A percentile compares a stretch with the other conserved stretches of the same genome.
These are phyloP conservation scores for Mortierella alpina DNA, from an alignment of 192 early-diverging fungal genomes.

Conservation along the genomic window DNA sequence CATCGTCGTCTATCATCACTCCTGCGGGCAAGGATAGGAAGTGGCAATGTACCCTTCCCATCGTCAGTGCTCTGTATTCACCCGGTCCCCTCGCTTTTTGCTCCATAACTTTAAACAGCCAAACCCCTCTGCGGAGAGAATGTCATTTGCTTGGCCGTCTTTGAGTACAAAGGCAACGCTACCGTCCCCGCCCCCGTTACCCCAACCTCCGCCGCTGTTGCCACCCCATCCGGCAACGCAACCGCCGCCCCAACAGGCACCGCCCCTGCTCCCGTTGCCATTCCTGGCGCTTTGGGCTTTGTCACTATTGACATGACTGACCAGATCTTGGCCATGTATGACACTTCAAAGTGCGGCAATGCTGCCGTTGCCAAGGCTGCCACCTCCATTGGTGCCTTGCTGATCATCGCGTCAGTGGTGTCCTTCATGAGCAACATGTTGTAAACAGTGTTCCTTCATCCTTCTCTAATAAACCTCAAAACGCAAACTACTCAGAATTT, in stretches of 20 bases:
- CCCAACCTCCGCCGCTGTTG: background rate
- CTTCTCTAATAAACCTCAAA: background rate
- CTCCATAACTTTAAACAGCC: conserved; percentile 6
- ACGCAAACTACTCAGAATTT: background rate
- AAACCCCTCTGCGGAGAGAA: conserved; percentile 30
- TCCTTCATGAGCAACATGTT: conserved; percentile 33
- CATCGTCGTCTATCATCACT: too few relatives aligned
- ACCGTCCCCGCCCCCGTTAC: background rate
- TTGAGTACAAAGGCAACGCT: conserved; percentile 8
- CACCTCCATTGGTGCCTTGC: conserved; percentile 19
- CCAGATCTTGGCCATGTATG: conserved; percentile 29
- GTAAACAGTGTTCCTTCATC: background rate
- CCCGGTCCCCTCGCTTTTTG: background rate
- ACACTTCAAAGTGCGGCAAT: conserved; percentile 19
- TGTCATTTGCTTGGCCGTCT: conserved; percentile 32
- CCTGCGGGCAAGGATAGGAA: too few relatives aligned
- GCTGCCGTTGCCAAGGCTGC: conserved; percentile 27
- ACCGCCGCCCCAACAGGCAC: background rate
- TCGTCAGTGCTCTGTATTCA: background rate
- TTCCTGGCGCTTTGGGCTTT: background rate
- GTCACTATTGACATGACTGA: conserved; percentile 23
- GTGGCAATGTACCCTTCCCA: background rate
- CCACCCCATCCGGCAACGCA: conserved; percentile 1
- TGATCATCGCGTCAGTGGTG: conserved; percentile 16
- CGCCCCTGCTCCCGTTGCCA: background rate